phyloP scores from a whole-genome alignment of 345 rosid species.

The Eucalyptus sp. region DNA sequence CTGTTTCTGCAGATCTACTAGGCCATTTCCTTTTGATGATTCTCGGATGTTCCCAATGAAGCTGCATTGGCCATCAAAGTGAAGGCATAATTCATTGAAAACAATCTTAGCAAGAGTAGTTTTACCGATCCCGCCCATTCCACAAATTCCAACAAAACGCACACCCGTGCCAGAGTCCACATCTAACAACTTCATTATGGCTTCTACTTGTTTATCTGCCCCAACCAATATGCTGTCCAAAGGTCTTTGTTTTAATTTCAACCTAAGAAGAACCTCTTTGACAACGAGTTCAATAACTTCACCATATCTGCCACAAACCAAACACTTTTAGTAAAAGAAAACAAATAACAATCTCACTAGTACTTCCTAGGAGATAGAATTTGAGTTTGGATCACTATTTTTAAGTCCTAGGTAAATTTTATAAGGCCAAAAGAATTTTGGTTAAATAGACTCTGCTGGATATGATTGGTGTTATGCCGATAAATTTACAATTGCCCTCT shows the following conservation, averaged over 20 bases:
- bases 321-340: not conserved
- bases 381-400: not conserved
- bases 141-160: not conserved
- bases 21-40: not conserved
- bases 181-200: not conserved
- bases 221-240: not conserved
- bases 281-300: not conserved
- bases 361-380: not conserved
- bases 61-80: not conserved
- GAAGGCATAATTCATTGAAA: not conserved
- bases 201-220: not conserved
- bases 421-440: not conserved
- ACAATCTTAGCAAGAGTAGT: not conserved
- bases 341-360: not conserved
- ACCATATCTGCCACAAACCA: not conserved
- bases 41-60: not conserved
- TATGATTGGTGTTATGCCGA: not conserved
- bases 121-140: not conserved
- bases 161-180: not conserved
- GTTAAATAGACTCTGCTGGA: fast-evolving
- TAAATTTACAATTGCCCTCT: not conserved
- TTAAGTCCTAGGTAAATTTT: fast-evolving
- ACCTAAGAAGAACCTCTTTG: fast-evolving
- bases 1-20: not conserved
- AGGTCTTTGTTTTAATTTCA: not conserved